Evolutionary conservation across 1,284 basidiomycete genomes (phyloP).

Genomic region (Hypsizygus ulmarius): DNA sequence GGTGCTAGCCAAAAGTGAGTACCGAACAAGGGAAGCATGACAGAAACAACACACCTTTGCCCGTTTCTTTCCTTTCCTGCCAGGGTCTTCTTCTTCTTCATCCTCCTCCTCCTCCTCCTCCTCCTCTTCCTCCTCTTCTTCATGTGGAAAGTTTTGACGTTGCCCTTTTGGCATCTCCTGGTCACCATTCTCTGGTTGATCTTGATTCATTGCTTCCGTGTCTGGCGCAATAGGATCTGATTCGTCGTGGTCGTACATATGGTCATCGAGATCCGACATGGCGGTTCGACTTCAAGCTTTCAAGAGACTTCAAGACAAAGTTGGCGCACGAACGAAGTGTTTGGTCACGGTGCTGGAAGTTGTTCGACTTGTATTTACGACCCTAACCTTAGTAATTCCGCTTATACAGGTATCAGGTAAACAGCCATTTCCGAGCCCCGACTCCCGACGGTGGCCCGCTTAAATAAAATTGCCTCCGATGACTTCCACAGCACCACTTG

Average conservation of each 20-base stretch:
- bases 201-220: constrained; percentile 31
- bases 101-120: constrained; percentile 49
- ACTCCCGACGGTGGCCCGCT: neutral
- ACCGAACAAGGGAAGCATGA: constrained; percentile 9
- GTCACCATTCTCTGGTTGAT: constrained; percentile 37
- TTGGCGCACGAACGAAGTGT: neutral
- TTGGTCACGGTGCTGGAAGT: neutral
- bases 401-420: no score
- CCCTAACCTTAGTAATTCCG: no score
- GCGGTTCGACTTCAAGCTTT: constrained; percentile 17
- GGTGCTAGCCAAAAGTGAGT: constrained; percentile 40
- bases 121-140: constrained; percentile 48
- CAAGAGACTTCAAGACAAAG: constrained; percentile 8
- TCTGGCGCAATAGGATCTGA: constrained; percentile 36
- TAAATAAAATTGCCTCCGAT: neutral
- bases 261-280: constrained; percentile 57
- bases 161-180: constrained; percentile 45
- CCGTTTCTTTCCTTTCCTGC: constrained; percentile 52
- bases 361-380: no score
- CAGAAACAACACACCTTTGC: constrained; percentile 44
- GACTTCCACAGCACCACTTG: neutral
- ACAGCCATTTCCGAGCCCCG: no score
- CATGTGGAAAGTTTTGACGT: constrained; percentile 32
- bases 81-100: constrained; percentile 49
- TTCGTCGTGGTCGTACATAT: constrained; percentile 36